A percentile compares a stretch with the other conserved stretches of the same genome.
phyloP scores from a whole-genome alignment of 2,329 filamentous ascomycete species.

The Colletotrichum magnum region DNA sequence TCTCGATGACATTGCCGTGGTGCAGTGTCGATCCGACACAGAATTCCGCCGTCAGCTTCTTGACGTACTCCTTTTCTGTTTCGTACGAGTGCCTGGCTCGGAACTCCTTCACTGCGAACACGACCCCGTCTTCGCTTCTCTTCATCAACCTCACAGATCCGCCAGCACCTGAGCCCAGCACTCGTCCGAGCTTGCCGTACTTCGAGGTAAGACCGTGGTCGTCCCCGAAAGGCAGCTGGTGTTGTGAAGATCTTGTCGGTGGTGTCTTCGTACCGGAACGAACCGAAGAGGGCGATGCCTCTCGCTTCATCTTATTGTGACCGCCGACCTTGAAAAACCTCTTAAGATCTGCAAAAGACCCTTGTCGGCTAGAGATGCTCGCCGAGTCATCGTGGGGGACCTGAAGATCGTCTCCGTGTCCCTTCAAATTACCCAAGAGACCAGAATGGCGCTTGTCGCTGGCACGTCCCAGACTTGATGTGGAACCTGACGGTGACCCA shows the following conservation, averaged over 20 bases:
- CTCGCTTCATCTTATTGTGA: constrained; percentile 78
- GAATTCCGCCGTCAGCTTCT: constrained; percentile 98
- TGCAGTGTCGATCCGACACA: constrained; percentile 97
- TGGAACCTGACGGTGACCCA: constrained; percentile 67
- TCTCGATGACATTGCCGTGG: constrained; percentile 98
- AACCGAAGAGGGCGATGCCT: constrained; percentile 73
- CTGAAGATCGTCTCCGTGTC: constrained; percentile 59
- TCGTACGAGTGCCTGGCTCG: constrained; percentile 92
- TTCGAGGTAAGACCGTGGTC: constrained; percentile 92
- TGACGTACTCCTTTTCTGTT: constrained; percentile 94
- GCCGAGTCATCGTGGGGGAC: constrained; percentile 61
- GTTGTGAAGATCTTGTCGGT: constrained; percentile 61
- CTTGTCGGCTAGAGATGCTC: constrained; percentile 69
- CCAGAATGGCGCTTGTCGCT: constrained; percentile 67
- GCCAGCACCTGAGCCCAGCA: constrained; percentile 93
- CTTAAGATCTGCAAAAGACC: constrained; percentile 95
- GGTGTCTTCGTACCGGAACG: constrained; percentile 64
- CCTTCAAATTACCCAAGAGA: constrained; percentile 55
- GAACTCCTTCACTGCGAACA: constrained; percentile 99
- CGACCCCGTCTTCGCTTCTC: constrained; percentile 89
- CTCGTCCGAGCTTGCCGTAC: constrained; percentile 95
- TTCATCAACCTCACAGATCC: constrained; percentile 96
- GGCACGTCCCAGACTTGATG: constrained; percentile 63
- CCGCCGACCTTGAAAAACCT: constrained; percentile 92
- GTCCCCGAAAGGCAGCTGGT: constrained; percentile 90